Percentiles rank a stretch among this genome's conserved stretches.
Conservation (phyloP, 1,139 yeast genomes). For the Sugiyamaella novakii region DNA sequence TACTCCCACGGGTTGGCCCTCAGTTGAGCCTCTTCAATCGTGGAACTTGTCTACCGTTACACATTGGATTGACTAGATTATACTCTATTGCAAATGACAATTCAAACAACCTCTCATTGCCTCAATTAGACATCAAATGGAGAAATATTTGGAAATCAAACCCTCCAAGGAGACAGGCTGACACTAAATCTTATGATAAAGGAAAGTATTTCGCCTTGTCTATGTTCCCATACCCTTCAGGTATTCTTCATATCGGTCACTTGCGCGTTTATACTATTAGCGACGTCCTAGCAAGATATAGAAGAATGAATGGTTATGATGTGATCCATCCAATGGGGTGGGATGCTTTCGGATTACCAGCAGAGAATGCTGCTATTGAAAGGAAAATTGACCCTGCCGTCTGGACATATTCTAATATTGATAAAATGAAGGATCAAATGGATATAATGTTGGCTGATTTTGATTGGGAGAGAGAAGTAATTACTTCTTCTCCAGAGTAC, state of each 20-base stretch:
- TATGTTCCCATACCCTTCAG: conserved; percentile 97
- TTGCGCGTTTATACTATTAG: conserved; percentile 87
- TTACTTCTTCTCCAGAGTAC: conserved; percentile 87
- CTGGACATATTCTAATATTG: conserved; percentile 82
- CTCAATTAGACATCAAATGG: conserved; percentile 41
- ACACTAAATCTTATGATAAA: conserved; percentile 30
- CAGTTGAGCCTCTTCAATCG: no score
- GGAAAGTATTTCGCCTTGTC: conserved; percentile 67
- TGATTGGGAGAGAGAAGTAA: conserved; percentile 89
- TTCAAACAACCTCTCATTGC: background rate
- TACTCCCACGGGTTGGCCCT: background rate
- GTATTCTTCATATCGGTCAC: conserved; percentile 90
- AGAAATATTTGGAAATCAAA: conserved; percentile 32
- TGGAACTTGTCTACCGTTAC: no score
- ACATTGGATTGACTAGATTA: no score
- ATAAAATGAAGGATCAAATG: conserved; percentile 84
- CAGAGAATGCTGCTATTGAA: conserved; percentile 96
- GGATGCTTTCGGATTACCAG: conserved; percentile 98
- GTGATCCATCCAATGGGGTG: conserved; percentile 98
- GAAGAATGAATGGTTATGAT: conserved; percentile 70
- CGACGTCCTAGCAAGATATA: conserved; percentile 78
- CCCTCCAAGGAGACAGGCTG: conserved; percentile 30
- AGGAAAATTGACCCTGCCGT: conserved; percentile 72
- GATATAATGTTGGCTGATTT: conserved; percentile 76
- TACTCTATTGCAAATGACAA: no score